A percentile compares a stretch with the other conserved stretches of the same genome.
Evolutionary conservation across 306 rosid species (phyloP).

Genomic region (Mimosa bimucronata): DNA sequence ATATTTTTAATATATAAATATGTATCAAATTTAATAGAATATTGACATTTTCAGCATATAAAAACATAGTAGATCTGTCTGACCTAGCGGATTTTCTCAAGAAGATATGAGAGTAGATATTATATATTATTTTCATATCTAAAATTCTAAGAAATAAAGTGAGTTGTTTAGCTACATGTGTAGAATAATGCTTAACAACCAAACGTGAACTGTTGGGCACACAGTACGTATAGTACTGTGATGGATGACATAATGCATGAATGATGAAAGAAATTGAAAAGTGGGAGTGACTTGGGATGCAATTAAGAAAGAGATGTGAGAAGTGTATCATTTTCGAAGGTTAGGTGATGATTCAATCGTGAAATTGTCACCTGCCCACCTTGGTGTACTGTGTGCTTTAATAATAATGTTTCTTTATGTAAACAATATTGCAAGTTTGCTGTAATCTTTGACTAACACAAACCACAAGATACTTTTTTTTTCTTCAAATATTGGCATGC

Average conservation of each 20-base stretch:
- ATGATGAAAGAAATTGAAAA: not conserved
- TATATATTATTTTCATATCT: not conserved
- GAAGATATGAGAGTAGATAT: no score
- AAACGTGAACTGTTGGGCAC: not conserved
- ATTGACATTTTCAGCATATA: no score
- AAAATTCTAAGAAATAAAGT: not conserved
- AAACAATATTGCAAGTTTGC: conserved; percentile 1
- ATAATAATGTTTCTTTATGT: not conserved
- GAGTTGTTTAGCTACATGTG: not conserved
- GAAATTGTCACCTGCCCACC: conserved; percentile 10
- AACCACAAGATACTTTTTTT: not conserved
- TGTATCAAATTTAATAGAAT: no score
- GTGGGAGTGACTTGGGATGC: not conserved
- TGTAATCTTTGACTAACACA: conserved; percentile 15
- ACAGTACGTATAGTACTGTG: not conserved
- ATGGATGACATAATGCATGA: not conserved
- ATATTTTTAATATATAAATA: no score
- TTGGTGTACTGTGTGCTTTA: not conserved
- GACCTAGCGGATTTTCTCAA: not conserved
- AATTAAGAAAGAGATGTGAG: not conserved
- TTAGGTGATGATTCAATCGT: conserved; percentile 10
- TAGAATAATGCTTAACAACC: not conserved
- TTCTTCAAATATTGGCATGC: not conserved
- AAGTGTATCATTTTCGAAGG: not conserved
- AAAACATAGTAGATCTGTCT: no score